Conservation (phyloP, 2,329 filamentous ascomycete species). For the Malbranchea zuffiana region DNA sequence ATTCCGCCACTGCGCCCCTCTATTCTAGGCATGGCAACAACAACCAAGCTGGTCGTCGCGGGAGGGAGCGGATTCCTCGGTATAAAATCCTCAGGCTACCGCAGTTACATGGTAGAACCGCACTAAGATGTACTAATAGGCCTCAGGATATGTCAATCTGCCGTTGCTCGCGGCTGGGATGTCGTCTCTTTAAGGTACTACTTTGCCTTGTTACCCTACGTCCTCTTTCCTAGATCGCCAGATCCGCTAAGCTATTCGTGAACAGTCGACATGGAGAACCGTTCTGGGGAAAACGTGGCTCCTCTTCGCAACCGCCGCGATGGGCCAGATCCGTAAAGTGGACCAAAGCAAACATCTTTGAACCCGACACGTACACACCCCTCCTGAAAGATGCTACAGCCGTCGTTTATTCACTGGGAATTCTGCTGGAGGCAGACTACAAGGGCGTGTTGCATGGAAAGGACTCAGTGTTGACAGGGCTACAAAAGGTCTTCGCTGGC, state of each 20-base stretch:
- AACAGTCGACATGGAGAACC: constrained; percentile 79
- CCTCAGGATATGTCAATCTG: constrained; percentile 79
- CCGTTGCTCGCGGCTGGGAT: constrained; percentile 74
- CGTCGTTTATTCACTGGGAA: constrained; percentile 91
- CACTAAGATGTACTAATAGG: constrained; percentile 31
- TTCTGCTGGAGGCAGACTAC: constrained; percentile 94
- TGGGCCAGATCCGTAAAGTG: constrained; percentile 80
- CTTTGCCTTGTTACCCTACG: constrained; percentile 13
- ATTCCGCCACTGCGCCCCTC: too few species aligned
- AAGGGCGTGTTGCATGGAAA: constrained; percentile 78
- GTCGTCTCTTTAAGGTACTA: constrained; percentile 80
- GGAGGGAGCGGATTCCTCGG: constrained; percentile 91
- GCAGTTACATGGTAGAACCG: not conserved
- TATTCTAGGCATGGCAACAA: constrained; percentile 17
- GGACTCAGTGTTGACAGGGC: constrained; percentile 67
- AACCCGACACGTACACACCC: constrained; percentile 65
- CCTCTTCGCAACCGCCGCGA: constrained; percentile 57
- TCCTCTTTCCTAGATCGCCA: not conserved
- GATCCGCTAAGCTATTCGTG: constrained; percentile 1
- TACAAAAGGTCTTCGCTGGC: constrained; percentile 70
- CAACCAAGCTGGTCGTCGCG: constrained; percentile 77
- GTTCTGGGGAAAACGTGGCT: constrained; percentile 69
- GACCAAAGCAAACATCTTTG: constrained; percentile 79
- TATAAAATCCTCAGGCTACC: constrained; percentile 22
- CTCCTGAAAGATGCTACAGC: constrained; percentile 68